Conservation (phyloP, 345 rosid species). For the Draba incana region DNA sequence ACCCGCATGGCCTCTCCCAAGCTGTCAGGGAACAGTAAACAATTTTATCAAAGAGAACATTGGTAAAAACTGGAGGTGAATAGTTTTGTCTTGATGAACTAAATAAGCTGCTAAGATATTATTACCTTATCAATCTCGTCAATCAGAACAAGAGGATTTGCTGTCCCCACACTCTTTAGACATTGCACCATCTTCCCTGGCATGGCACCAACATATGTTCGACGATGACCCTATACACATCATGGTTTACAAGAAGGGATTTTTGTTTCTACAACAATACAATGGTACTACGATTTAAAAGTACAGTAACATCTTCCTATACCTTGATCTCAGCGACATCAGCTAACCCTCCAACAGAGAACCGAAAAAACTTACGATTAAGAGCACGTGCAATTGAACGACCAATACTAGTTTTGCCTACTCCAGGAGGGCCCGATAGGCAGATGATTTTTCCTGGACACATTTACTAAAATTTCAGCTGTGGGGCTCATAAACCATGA, state of each 20-base stretch:
- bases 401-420: conserved; percentile 99
- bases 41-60: background rate
- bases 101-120: background rate
- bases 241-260: conserved; percentile 33
- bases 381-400: conserved; percentile 97
- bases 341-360: conserved; percentile 96
- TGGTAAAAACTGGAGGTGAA: background rate
- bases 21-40: conserved; percentile 49
- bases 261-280: conserved; percentile 1
- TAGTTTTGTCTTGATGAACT: background rate
- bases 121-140: conserved; percentile 99
- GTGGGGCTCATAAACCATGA: conserved; percentile 11
- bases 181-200: conserved; percentile 99
- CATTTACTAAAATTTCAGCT: conserved; percentile 31
- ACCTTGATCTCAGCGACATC: conserved; percentile 99
- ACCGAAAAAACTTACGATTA: conserved; percentile 90
- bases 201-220: conserved; percentile 99
- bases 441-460: conserved; percentile 94
- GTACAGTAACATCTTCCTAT: conserved; percentile 14
- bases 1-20: conserved; percentile 97
- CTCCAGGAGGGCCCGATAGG: conserved; percentile 99
- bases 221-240: conserved; percentile 86
- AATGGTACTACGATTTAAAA: conserved; percentile 2
- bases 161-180: conserved; percentile 95
- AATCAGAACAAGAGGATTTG: conserved; percentile 97